A percentile compares a stretch with the other conserved stretches of the same genome.
These are phyloP conservation scores for Chlorella vulgaris DNA, from an alignment of 139 green algal species.

Conservation along the genomic window DNA sequence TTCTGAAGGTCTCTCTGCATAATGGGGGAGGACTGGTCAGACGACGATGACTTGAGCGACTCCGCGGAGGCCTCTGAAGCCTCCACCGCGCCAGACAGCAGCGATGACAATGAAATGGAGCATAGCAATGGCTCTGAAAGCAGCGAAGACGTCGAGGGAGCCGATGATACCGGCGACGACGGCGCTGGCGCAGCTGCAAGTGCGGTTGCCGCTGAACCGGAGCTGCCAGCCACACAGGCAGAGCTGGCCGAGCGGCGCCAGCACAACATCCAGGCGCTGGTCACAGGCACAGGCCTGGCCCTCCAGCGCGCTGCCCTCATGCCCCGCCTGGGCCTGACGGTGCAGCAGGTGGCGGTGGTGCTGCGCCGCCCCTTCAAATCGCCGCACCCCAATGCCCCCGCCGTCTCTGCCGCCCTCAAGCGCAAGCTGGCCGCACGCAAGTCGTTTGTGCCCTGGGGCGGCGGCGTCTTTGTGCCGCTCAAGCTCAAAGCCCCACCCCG, in stretches of 20 bases:
- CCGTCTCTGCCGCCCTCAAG: slow-evolving; percentile 61
- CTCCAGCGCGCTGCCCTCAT: neutral
- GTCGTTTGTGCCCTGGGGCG: slow-evolving; percentile 84
- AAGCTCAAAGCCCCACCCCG: slow-evolving; percentile 23
- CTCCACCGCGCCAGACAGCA: neutral
- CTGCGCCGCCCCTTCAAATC: slow-evolving; percentile 11
- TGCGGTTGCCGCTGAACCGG: too few species aligned
- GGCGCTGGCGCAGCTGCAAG: neutral
- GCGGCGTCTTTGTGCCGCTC: slow-evolving; percentile 50
- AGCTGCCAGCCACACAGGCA: neutral
- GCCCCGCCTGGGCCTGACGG: slow-evolving; percentile 19
- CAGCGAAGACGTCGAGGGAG: neutral
- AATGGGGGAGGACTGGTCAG: neutral
- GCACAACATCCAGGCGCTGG: slow-evolving; percentile 67
- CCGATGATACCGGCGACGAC: neutral
- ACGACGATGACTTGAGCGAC: neutral
- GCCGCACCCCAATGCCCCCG: slow-evolving; percentile 17
- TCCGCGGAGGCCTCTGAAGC: neutral
- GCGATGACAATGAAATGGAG: neutral
- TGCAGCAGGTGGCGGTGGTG: slow-evolving; percentile 24
- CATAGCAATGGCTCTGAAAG: neutral
- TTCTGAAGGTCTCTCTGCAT: neutral
- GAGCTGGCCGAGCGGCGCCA: slow-evolving; percentile 32
- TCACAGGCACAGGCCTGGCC: slow-evolving; percentile 46
- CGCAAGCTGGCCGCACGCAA: slow-evolving; percentile 66